Base-by-base conservation (phyloP, 495 filamentous ascomycete species). In the Talaromyces borbonicus region DNA sequence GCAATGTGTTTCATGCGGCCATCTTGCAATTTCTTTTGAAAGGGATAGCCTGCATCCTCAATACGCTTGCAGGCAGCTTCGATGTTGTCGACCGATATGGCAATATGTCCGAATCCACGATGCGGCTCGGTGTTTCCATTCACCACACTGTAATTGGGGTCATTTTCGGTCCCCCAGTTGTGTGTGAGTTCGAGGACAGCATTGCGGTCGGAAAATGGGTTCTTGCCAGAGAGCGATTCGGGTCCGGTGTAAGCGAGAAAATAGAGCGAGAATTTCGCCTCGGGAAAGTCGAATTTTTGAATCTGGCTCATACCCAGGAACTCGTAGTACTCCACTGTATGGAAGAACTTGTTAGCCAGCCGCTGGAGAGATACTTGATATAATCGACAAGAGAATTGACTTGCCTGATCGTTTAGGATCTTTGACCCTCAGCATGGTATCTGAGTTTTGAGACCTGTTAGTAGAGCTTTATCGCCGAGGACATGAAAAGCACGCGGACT, bases 121-220 rank as follows among this genome's bases (percentile, higher is more conserved):
- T 81, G 65, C 0, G 88, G 90, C 47, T 95, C 87, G 15, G 72
- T 79, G 69, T 98, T 98, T 46, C 92, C 92, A 60, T 90, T 96
- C 53, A 76, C 80, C 50, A 90, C 67, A 57, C 79, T 83, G 73
- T 85, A 97, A 58, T 79, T 70, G 15, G 83, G 77, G 60, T 97
- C 86, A 48, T 73, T 73, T 66, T 97, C 92, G 12, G 89, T 96
- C 56, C 92, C 92, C 63, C 95, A 85, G 73, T 96, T 96, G 74
- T 98, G 92, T 46, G 87, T 95, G 48, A 98, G 79, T 60, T 98
- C 92, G 52, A 98, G 76, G 16, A 95, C 69, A 25, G 85, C 90
- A 55, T 95, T 81, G 43, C 90, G 85, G 63, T 93, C 86, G 46
- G 81, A 87, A 64, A 81, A 83, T 48, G 84, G 58, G 79, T 85